A percentile compares a stretch with the other conserved stretches of the same genome.
Conservation (phyloP, 2,329 filamentous ascomycete species). For the Parastagonospora nodorum region DNA sequence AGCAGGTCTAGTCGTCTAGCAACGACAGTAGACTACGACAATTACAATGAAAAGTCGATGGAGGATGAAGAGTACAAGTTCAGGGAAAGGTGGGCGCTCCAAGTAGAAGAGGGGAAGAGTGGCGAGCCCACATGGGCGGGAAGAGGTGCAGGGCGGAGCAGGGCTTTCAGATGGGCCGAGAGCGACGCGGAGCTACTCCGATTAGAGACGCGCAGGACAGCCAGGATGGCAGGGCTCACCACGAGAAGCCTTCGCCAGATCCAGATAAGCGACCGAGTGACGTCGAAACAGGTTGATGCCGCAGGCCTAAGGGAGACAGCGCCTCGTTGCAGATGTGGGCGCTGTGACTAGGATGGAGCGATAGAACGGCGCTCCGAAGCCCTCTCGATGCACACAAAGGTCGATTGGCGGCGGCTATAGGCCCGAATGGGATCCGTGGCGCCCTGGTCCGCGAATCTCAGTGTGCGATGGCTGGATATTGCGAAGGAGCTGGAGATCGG, state of each 20-base stretch:
- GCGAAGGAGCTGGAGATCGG: not conserved
- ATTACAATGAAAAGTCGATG: constrained; percentile 12
- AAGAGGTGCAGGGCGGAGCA: constrained; percentile 25
- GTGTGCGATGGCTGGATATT: constrained; percentile 8
- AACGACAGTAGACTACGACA: constrained; percentile 23
- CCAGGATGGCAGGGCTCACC: constrained; percentile 23
- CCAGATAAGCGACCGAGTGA: constrained; percentile 23
- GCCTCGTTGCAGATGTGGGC: constrained; percentile 11
- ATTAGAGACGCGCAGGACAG: constrained; percentile 8
- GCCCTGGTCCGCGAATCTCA: constrained; percentile 1
- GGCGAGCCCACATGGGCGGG: constrained; percentile 27
- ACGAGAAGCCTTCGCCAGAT: constrained; percentile 16
- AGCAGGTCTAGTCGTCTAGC: constrained; percentile 14
- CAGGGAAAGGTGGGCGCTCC: constrained; percentile 11
- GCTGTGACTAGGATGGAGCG: constrained; percentile 11
- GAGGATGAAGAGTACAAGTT: constrained; percentile 3
- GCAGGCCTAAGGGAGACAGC: constrained; percentile 7
- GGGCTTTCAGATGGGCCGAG: constrained; percentile 34
- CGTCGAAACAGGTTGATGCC: constrained; percentile 13
- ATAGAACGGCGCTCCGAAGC: not conserved
- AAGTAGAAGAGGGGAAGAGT: constrained; percentile 26
- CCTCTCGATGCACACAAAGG: constrained; percentile 14
- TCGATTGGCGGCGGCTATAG: constrained; percentile 15
- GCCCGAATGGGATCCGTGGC: constrained; percentile 13
- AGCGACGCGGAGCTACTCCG: constrained; percentile 20